Conservation (phyloP, 352 stramenopile genomes). For the Ophiocytium majus region DNA sequence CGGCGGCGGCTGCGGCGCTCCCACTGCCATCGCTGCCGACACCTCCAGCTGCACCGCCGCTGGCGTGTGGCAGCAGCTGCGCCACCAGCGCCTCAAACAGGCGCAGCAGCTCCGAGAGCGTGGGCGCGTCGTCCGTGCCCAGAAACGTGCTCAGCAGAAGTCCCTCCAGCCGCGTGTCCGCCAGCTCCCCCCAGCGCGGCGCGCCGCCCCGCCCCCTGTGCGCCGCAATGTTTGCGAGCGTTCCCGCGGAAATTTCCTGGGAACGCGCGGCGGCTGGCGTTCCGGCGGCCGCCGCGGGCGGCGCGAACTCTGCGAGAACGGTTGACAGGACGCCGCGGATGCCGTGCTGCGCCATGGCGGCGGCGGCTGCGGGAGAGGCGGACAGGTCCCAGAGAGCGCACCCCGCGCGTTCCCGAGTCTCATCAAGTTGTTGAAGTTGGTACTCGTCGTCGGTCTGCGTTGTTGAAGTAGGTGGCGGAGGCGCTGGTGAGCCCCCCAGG, state of each 20-base stretch:
- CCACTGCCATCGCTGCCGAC: background rate
- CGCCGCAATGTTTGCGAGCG: background rate
- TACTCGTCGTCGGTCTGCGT: too few species aligned
- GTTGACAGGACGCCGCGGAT: background rate
- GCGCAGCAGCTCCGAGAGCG: background rate
- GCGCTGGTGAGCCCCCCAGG: too few species aligned
- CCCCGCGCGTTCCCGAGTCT: background rate
- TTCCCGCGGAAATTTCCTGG: background rate
- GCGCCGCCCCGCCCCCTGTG: too few species aligned
- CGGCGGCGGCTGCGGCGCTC: too few species aligned
- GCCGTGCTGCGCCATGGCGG: background rate
- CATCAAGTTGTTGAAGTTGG: too few species aligned
- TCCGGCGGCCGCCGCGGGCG: too few species aligned
- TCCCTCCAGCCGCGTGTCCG: too few species aligned
- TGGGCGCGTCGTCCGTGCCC: background rate
- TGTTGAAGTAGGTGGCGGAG: too few species aligned
- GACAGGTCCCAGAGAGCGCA: background rate
- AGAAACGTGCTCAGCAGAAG: background rate
- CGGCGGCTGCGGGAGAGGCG: background rate
- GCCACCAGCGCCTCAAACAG: background rate
- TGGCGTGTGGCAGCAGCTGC: too few species aligned
- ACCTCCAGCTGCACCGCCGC: too few species aligned
- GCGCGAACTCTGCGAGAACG: background rate
- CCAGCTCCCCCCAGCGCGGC: too few species aligned
- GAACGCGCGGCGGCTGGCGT: background rate